A percentile compares a stretch with the other conserved stretches of the same genome.
phyloP scores from a whole-genome alignment of 192 early-diverging fungal genomes.

The Borealophlyctis nickersoniae region DNA sequence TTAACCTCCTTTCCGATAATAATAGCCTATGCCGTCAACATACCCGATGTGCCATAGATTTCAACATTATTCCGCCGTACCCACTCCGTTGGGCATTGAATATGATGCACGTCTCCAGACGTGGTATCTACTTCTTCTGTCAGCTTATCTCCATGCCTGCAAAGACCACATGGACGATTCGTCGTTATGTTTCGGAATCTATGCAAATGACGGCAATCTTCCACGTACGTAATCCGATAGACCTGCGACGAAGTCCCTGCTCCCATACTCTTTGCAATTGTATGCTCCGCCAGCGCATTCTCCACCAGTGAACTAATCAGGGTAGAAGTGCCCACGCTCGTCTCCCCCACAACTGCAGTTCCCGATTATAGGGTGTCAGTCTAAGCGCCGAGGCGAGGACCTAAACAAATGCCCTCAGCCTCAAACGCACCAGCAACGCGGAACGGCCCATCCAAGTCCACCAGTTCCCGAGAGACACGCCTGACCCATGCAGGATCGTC shows the following conservation, averaged over 20 bases:
- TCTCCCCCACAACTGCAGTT: too few relatives aligned
- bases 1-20: conserved; percentile 8
- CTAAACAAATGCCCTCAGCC: too few relatives aligned
- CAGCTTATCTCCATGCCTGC: neutral
- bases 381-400: too few relatives aligned
- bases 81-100: conserved; percentile 5
- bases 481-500: neutral
- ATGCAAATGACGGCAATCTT: too few relatives aligned
- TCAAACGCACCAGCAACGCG: conserved; percentile 3
- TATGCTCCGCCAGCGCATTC: neutral
- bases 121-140: neutral
- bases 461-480: neutral
- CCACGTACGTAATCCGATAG: neutral
- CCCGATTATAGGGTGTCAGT: too few relatives aligned
- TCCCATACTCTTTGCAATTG: neutral
- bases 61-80: conserved; percentile 6
- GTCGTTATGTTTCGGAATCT: neutral
- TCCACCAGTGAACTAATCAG: neutral
- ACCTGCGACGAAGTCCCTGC: neutral
- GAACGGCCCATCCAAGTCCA: neutral
- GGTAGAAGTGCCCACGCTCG: too few relatives aligned
- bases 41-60: neutral
- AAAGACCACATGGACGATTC: neutral
- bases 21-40: conserved; percentile 10
- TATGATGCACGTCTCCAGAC: neutral